A percentile compares a stretch with the other conserved stretches of the same genome.
phyloP scores from a whole-genome alignment of 2,329 filamentous ascomycete genomes.

The Aspergillus flavus region DNA sequence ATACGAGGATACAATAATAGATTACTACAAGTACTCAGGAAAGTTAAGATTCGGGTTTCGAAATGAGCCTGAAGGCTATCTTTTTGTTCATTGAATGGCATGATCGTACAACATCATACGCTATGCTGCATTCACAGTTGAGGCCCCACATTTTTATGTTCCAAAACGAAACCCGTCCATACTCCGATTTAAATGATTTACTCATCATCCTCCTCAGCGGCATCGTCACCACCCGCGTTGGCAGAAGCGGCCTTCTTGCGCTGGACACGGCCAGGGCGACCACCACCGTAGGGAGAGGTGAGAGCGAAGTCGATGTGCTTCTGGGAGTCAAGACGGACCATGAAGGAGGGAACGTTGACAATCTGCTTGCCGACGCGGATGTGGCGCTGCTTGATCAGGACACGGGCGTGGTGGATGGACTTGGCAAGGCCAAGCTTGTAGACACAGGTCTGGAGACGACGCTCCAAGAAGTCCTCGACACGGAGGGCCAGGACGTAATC shows the following conservation, averaged over 20 bases:
- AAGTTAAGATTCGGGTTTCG: conserved; percentile 26
- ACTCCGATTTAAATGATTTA: conserved; percentile 44
- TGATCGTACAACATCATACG: conserved; percentile 45
- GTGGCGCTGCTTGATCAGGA: conserved; percentile 98
- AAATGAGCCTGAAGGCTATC: conserved; percentile 41
- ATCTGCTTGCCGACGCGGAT: conserved; percentile 99
- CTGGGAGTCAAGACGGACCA: conserved; percentile 99
- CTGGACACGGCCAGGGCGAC: conserved; percentile 93
- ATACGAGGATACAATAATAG: background rate
- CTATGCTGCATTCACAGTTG: conserved; percentile 42
- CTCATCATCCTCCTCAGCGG: conserved; percentile 81
- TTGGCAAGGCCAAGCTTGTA: conserved; percentile 99
- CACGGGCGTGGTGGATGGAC: conserved; percentile 99
- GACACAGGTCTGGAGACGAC: conserved; percentile 98
- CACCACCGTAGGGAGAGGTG: conserved; percentile 95
- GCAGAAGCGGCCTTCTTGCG: conserved; percentile 99
- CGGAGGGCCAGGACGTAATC: conserved; percentile 99
- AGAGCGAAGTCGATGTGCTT: conserved; percentile 99
- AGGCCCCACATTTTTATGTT: conserved; percentile 35
- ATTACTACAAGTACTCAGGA: background rate
- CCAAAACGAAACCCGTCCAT: conserved; percentile 42
- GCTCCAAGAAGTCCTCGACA: conserved; percentile 99
- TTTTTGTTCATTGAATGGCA: conserved; percentile 40
- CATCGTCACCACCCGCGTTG: conserved; percentile 62
- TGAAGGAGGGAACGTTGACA: conserved; percentile 99